Evolutionary conservation across 169 alveolate species (phyloP), one percentile per base, ranked within the genome.

Genomic region (Plasmodium billcollinsi): DNA sequence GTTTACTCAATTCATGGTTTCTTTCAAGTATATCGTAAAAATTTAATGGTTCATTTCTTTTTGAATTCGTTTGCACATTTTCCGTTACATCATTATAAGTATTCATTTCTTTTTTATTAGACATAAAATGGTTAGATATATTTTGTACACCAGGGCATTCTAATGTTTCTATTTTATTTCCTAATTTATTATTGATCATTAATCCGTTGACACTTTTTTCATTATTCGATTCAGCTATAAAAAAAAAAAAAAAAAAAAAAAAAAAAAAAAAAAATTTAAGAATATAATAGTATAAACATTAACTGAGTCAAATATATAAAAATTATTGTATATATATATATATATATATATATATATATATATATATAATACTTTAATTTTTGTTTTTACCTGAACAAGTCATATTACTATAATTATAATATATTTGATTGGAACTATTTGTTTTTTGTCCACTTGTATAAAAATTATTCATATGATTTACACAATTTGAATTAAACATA

Each of bases 1-100:
- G 69, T 69, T 80, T 80, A 56, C 59, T 66, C 54, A 80, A 58
- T 29, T 69, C 83, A 20, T 80, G 73, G 45, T 62, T 69, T 69
- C 59, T 66, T 69, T 69, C 70, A 43, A 80, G 24, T 65, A 80
- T 69, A n/a, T 67, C 73, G 39, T 61, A 54, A 58, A 80, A 67
- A 45, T 80, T 85, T 49, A 54, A 69, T 56, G 56, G 56, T 14
- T 67, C 72, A 69, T 56, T 67, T 18, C 29, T 73, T 39, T 58
- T 66, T 14, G 85, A 66, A 50, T 80, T 80, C 56, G 39, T 65
- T 43, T 47, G 29, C 39, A 21, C 20, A 24, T 50, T 2, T 15
- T 43, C 14, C 29, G 24, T 29, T 50, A 76, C 74, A 63, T 76
- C 24, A 11, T 14, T 56, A 33, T 43, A 20, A n/a, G 63, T 65